These are phyloP conservation scores for Penicillium coffeae DNA, from an alignment of 495 filamentous ascomycete genomes.

Conservation along the genomic window DNA sequence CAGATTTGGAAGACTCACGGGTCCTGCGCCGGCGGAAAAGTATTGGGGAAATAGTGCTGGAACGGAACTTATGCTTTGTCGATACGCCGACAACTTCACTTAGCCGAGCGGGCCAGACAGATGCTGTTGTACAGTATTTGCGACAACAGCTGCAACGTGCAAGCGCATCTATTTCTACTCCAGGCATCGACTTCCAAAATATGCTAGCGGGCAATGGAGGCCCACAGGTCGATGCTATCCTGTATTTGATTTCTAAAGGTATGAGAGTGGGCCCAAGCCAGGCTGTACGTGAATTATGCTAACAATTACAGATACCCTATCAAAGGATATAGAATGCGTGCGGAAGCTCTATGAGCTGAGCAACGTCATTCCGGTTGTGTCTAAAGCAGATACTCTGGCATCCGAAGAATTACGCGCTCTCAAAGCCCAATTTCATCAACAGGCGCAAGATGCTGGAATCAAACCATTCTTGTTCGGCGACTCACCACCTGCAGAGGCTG, in stretches of 20 bases:
- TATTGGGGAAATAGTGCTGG: constrained; percentile 74
- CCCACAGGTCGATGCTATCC: constrained; percentile 80
- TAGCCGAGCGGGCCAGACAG: constrained; percentile 63
- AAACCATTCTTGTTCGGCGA: constrained; percentile 65
- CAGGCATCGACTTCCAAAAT: constrained; percentile 71
- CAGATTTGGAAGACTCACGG: constrained; percentile 74
- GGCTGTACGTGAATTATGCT: not conserved
- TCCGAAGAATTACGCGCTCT: constrained; percentile 53
- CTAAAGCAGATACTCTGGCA: constrained; percentile 69
- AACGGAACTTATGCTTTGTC: constrained; percentile 92
- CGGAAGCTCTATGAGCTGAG: constrained; percentile 70
- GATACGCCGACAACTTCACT: constrained; percentile 78
- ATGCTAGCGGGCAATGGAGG: constrained; percentile 83
- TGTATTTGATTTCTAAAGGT: constrained; percentile 75
- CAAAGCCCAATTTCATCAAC: constrained; percentile 52
- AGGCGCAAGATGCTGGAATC: constrained; percentile 59
- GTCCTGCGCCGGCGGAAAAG: constrained; percentile 72
- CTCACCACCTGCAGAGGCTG: constrained; percentile 23
- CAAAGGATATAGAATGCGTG: constrained; percentile 73
- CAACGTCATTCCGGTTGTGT: constrained; percentile 81
- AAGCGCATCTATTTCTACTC: constrained; percentile 52
- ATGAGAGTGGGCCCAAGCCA: constrained; percentile 21
- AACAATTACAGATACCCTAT: constrained; percentile 55
- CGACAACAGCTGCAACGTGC: constrained; percentile 67
- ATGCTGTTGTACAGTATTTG: constrained; percentile 69